Base-by-base conservation (phyloP, 1,284 basidiomycete genomes). In the Cutaneotrichosporon spelunceum region DNA sequence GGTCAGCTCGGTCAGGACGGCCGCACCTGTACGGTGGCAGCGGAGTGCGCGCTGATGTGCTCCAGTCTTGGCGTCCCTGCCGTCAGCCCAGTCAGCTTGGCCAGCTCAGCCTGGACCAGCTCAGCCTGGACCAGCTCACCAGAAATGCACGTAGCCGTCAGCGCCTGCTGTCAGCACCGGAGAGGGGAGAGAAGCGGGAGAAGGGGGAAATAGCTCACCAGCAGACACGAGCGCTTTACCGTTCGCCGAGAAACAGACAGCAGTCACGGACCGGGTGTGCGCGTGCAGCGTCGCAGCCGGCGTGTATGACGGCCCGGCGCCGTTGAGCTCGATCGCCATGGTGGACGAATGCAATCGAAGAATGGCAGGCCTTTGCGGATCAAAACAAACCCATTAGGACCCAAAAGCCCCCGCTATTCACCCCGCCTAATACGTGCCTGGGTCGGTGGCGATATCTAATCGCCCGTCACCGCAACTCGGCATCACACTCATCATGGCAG, bases 171-270 rank as follows among this genome's bases (percentile, higher is more conserved):
- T 45, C 52, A 62, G 59, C 48, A 21, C 11, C 19, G 24, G 19
- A 8, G n/a, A n/a, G n/a, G n/a, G n/a, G n/a, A n/a, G n/a, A n/a
- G n/a, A n/a, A n/a, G n/a, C n/a, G n/a, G n/a, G n/a, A n/a, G n/a
- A n/a, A n/a, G 23, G 21, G 6, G 4, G 14, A 11, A 3, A 6
- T 1, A 61, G 74, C 65, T 66, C 66, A 75, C 80, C 76, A 4
- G 77, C 76, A 2, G 78, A 79, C 9, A 78, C 74, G 9, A 84
- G 68, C n/a, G 67, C 72, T 11, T 61, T 55, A 0, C 82, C 82
- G 60, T 81, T 76, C 0, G 77, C 76, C 1, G 80, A 80, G 71
- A 84, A 83, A 21, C 69, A 69, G 21, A 83, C 63, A 2, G 77
- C 70, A 1, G 82, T 80, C 23, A 83, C 71, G 4, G 73, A 67